Conservation (phyloP, 495 filamentous ascomycete species). For the Podospora australis region DNA sequence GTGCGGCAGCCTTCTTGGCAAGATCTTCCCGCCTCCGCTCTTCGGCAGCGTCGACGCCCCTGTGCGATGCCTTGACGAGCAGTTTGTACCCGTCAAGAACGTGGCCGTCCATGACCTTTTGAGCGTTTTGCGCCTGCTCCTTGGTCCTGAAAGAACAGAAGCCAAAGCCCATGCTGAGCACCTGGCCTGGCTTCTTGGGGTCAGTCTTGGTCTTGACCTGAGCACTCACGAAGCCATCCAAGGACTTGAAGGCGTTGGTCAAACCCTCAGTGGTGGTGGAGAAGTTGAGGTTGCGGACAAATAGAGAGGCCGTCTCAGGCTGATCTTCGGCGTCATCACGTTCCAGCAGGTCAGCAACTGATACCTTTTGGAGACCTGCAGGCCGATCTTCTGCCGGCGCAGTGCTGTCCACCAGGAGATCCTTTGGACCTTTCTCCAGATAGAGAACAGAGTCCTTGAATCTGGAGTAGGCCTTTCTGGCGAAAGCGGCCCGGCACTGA, state of each 20-base stretch:
- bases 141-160: conserved; percentile 84
- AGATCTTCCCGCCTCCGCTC: conserved; percentile 73
- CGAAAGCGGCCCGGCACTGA: conserved; percentile 75
- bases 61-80: conserved; percentile 74
- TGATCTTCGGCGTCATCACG: conserved; percentile 47
- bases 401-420: conserved; percentile 56
- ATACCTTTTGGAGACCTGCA: conserved; percentile 34
- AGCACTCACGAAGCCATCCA: conserved; percentile 80
- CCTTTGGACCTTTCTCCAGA: conserved; percentile 85
- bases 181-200: conserved; percentile 72
- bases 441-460: conserved; percentile 89
- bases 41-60: conserved; percentile 77
- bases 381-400: conserved; percentile 22
- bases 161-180: conserved; percentile 92
- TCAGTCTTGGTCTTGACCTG: conserved; percentile 83
- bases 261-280: conserved; percentile 71
- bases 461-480: conserved; percentile 74
- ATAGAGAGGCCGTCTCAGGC: conserved; percentile 69
- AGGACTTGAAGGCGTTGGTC: conserved; percentile 63
- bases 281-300: conserved; percentile 90
- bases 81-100: conserved; percentile 80
- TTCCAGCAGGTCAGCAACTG: conserved; percentile 49
- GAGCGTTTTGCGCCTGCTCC: conserved; percentile 67
- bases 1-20: conserved; percentile 64
- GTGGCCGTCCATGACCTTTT: conserved; percentile 78